phyloP scores from a whole-genome alignment of 2,329 filamentous ascomycete species.

The Epichloe hybrida region DNA sequence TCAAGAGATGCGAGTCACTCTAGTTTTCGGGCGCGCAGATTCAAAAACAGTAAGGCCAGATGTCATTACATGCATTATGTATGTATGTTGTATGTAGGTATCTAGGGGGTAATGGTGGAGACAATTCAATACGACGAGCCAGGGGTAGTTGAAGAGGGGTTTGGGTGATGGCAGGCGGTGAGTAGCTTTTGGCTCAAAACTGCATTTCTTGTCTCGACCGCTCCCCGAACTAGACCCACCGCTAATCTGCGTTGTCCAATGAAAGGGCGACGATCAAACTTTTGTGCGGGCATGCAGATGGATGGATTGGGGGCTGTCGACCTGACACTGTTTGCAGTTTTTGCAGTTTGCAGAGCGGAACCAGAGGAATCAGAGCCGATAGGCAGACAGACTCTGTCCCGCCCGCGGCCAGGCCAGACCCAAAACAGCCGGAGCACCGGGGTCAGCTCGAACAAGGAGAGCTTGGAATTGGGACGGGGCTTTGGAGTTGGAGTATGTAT shows the following conservation, averaged over 20 bases:
- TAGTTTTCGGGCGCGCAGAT: neutral
- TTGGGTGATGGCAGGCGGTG: constrained; percentile 1
- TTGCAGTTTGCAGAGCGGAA: neutral
- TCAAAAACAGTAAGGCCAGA: too few species aligned
- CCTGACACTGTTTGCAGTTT: neutral
- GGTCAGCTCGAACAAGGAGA: neutral
- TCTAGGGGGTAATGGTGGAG: too few species aligned
- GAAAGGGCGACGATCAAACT: constrained; percentile 22
- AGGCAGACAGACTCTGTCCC: neutral
- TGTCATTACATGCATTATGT: too few species aligned
- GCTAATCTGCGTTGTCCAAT: constrained; percentile 17
- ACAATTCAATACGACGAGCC: neutral
- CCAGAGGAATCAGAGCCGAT: neutral
- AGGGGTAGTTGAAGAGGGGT: neutral
- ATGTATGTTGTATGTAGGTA: too few species aligned
- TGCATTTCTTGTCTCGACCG: constrained; percentile 7
- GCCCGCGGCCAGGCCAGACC: neutral
- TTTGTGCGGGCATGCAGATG: constrained; percentile 9
- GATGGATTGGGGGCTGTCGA: neutral
- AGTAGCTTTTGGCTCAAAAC: constrained; percentile 11
- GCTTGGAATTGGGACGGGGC: neutral
- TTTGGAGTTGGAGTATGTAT: neutral
- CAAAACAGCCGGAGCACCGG: neutral
- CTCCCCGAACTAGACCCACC: constrained; percentile 8
- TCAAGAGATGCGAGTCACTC: neutral